These are phyloP conservation scores for Dryadomyces quercus-mongolicae DNA, from an alignment of 2,329 filamentous ascomycete genomes.

Conservation along the genomic window DNA sequence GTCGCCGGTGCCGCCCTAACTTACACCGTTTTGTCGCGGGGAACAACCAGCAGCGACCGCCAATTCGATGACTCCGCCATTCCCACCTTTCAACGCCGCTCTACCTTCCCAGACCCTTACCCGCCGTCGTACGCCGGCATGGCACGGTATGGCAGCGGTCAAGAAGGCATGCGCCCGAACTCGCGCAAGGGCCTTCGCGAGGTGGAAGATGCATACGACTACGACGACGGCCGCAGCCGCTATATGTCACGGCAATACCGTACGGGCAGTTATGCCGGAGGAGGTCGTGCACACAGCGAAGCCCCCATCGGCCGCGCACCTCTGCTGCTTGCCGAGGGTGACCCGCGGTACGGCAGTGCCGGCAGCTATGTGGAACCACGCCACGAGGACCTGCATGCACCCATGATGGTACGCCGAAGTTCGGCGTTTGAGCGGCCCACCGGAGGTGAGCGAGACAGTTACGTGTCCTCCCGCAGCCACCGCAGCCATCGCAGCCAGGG, in stretches of 20 bases:
- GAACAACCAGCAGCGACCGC: constrained; percentile 16
- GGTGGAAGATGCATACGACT: constrained; percentile 25
- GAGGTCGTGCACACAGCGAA: constrained; percentile 29
- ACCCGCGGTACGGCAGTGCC: constrained; percentile 17
- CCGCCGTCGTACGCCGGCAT: constrained; percentile 6
- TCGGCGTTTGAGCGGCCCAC: constrained; percentile 9
- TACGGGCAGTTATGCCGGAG: constrained; percentile 20
- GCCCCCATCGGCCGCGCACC: constrained; percentile 22
- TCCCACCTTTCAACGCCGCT: constrained; percentile 28
- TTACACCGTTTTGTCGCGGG: constrained; percentile 51
- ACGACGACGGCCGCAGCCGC: constrained; percentile 28
- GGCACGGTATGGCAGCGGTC: constrained; percentile 20
- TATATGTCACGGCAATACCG: constrained; percentile 17
- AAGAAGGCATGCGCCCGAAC: constrained; percentile 11
- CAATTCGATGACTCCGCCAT: constrained; percentile 28
- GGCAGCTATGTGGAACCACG: neutral
- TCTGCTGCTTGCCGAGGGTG: constrained; percentile 27
- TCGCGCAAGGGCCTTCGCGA: constrained; percentile 15
- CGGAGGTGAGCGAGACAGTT: constrained; percentile 26
- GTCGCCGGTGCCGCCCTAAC: constrained; percentile 64
- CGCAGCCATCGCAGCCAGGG: constrained; percentile 21
- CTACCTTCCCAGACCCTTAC: constrained; percentile 31
- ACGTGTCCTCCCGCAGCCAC: constrained; percentile 30
- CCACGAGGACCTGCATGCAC: neutral
- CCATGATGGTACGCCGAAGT: constrained; percentile 8